phyloP scores from a whole-genome alignment of 345 rosid genomes.

The Litchi chinensis region DNA sequence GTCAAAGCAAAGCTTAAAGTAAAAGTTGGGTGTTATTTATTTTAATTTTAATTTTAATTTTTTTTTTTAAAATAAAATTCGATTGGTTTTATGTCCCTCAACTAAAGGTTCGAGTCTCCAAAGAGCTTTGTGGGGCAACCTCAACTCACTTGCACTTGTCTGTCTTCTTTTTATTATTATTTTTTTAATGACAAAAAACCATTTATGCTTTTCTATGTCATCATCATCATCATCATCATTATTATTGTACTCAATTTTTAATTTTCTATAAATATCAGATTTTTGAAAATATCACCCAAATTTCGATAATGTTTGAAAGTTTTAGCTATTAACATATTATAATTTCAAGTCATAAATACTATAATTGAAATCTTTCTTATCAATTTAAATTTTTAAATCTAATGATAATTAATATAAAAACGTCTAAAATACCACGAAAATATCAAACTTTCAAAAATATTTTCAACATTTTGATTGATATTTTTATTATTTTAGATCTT shows the following conservation, averaged over 20 bases:
- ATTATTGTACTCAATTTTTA: not conserved
- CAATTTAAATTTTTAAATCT: no score
- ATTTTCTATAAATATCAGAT: no score
- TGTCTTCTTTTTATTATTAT: not conserved
- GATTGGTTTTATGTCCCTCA: constrained; percentile 20
- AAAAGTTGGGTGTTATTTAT: constrained; percentile 19
- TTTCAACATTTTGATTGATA: not conserved
- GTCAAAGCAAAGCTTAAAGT: constrained; percentile 40
- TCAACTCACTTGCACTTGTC: no score
- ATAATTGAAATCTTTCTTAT: no score
- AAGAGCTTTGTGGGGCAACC: not conserved
- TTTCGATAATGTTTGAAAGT: not conserved
- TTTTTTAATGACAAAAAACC: not conserved
- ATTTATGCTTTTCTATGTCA: not conserved
- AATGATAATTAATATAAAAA: no score
- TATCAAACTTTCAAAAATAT: not conserved
- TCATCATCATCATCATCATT: no score
- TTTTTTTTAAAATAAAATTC: constrained; percentile 7
- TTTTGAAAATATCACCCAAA: no score
- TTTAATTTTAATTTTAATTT: not conserved
- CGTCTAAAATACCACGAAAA: no score
- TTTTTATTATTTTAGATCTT: not conserved
- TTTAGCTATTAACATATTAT: no score
- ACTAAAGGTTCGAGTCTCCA: not conserved
- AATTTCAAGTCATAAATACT: no score